Percentiles rank a stretch among this genome's conserved stretches.
phyloP scores from a whole-genome alignment of 2,329 filamentous ascomycete species.

The Phialemoniopsis sp. region DNA sequence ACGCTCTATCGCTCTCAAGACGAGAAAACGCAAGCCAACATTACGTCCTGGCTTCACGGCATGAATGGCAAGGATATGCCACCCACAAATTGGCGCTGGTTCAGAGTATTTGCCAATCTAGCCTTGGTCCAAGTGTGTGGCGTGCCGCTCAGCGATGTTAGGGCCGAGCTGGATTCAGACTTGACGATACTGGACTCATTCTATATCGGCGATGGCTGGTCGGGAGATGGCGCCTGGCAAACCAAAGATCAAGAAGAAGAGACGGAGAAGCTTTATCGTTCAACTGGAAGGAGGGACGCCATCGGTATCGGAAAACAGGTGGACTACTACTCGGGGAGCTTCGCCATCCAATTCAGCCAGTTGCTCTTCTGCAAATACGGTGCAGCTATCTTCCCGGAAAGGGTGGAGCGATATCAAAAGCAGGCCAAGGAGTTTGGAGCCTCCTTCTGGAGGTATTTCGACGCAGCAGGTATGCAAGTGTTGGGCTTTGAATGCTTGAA shows the following conservation, averaged over 20 bases:
- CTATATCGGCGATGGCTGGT: constrained; percentile 10
- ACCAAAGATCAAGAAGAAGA: constrained; percentile 4
- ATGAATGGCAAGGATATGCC: constrained; percentile 10
- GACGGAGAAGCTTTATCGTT: not conserved
- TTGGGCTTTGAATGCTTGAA: not conserved
- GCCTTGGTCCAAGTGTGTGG: constrained; percentile 6
- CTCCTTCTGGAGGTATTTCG: constrained; percentile 37
- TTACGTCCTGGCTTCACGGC: constrained; percentile 8
- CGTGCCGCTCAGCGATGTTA: not conserved
- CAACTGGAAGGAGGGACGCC: not conserved
- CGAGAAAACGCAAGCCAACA: constrained; percentile 19
- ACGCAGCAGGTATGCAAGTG: constrained; percentile 23
- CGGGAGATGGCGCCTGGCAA: constrained; percentile 9
- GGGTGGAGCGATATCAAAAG: constrained; percentile 20
- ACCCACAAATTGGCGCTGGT: constrained; percentile 13
- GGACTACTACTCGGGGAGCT: constrained; percentile 16
- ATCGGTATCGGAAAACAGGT: constrained; percentile 4
- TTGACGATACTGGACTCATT: constrained; percentile 7
- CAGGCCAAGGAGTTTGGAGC: constrained; percentile 27
- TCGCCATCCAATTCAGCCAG: constrained; percentile 21
- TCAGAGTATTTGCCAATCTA: constrained; percentile 11
- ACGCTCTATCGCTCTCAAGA: constrained; percentile 23
- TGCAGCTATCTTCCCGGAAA: constrained; percentile 24
- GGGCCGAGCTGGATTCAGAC: constrained; percentile 3
- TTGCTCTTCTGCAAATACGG: constrained; percentile 29